Percentiles rank a stretch among this genome's conserved stretches.
phyloP scores from a whole-genome alignment of 371 early-diverging fungal genomes.

The Mucor irregularis region DNA sequence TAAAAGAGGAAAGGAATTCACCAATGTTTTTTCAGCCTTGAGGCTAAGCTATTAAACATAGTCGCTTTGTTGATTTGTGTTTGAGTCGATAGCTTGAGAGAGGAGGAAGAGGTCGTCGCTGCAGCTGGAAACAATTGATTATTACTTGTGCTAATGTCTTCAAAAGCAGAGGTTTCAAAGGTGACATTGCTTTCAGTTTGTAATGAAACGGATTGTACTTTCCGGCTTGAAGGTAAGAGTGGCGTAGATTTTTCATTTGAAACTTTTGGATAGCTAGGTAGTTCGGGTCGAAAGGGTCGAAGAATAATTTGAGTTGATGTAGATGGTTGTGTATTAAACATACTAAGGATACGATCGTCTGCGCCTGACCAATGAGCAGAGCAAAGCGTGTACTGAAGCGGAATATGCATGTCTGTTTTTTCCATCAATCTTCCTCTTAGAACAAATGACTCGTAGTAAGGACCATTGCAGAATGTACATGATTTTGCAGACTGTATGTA shows the following conservation, averaged over 20 bases:
- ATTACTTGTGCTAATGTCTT: background rate
- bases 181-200: too few relatives aligned
- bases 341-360: slow-evolving; percentile 19
- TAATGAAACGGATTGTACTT: too few relatives aligned
- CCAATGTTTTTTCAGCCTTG: background rate
- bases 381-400: slow-evolving; percentile 30
- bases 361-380: slow-evolving; percentile 37
- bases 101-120: too few relatives aligned
- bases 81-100: too few relatives aligned
- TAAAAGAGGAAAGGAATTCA: background rate
- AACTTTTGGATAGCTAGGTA: slow-evolving; percentile 5
- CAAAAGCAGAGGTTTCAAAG: too few relatives aligned
- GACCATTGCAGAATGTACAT: slow-evolving; percentile 84
- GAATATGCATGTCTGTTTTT: slow-evolving; percentile 49
- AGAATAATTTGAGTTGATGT: background rate
- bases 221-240: background rate
- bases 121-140: background rate
- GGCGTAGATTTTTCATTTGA: background rate
- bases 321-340: slow-evolving; percentile 20
- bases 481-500: slow-evolving; percentile 64
- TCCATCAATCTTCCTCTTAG: slow-evolving; percentile 62
- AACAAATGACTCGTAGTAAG: slow-evolving; percentile 70
- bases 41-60: background rate
- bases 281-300: slow-evolving; percentile 10
- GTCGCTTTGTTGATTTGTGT: background rate